These are phyloP conservation scores for Alternaria sp. DNA, from an alignment of 2,329 filamentous ascomycete genomes.

Conservation along the genomic window DNA sequence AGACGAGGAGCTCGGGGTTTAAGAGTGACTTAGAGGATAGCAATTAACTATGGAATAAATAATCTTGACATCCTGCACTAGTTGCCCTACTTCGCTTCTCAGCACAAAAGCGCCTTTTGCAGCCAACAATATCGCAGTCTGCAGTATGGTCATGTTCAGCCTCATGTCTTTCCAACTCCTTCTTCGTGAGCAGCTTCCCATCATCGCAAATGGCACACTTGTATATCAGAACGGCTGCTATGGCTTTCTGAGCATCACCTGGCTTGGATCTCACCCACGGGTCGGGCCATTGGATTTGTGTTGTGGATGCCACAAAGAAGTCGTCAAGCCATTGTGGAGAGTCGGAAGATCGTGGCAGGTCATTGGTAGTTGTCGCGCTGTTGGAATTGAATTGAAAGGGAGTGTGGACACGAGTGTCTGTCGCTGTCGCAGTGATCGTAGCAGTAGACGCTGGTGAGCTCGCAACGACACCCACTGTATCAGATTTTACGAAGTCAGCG, in stretches of 20 bases:
- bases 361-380: not conserved
- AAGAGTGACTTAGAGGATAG: not conserved
- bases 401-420: not conserved
- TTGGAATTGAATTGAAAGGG: conserved; percentile 33
- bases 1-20: not conserved
- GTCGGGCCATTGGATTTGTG: conserved; percentile 38
- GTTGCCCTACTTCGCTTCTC: conserved; percentile 10
- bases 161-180: conserved; percentile 35
- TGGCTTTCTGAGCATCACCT: conserved; percentile 24
- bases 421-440: not conserved
- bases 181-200: conserved; percentile 36
- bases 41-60: conserved; percentile 17
- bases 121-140: conserved; percentile 26
- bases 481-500: not conserved
- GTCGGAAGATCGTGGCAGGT: not conserved
- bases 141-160: conserved; percentile 39
- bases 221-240: conserved; percentile 24
- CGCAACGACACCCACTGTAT: not conserved
- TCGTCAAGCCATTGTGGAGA: conserved; percentile 14
- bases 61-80: conserved; percentile 16
- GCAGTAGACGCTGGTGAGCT: conserved; percentile 3
- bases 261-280: conserved; percentile 21
- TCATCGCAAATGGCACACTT: conserved; percentile 36
- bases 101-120: conserved; percentile 40
- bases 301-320: conserved; percentile 37